These are phyloP conservation scores for Liquidambar formosana DNA, from an alignment of 164 flowering plant genomes.

Conservation along the genomic window DNA sequence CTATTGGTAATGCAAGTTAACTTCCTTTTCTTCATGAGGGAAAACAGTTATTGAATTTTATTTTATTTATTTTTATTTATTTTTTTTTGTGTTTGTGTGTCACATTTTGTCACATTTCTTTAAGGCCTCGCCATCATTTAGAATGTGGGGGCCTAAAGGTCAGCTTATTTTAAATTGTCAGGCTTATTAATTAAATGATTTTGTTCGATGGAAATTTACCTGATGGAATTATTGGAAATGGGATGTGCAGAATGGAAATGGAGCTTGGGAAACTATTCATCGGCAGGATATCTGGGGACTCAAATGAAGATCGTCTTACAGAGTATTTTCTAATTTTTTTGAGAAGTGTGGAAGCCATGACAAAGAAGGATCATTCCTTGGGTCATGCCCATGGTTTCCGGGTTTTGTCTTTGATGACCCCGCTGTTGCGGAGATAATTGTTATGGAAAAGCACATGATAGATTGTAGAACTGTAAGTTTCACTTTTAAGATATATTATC, in stretches of 20 bases:
- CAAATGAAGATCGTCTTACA: conserved; percentile 76
- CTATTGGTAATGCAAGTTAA: conserved; percentile 5
- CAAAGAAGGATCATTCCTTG: conserved; percentile 83
- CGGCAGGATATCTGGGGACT: conserved; percentile 96
- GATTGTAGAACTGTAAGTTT: conserved; percentile 81
- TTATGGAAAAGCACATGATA: conserved; percentile 66
- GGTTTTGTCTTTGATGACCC: conserved; percentile 90
- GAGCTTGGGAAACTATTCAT: conserved; percentile 81
- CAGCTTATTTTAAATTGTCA: too few species aligned
- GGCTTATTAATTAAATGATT: not conserved
- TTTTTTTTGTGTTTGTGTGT: not conserved
- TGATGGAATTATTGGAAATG: conserved; percentile 5
- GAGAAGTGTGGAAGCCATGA: conserved; percentile 84
- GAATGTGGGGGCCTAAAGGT: too few species aligned
- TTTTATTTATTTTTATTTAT: too few species aligned
- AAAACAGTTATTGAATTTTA: not conserved
- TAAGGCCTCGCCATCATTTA: too few species aligned
- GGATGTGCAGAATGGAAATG: conserved; percentile 52
- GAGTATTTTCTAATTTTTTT: conserved; percentile 70
- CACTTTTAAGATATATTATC: too few species aligned
- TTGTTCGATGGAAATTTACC: not conserved
- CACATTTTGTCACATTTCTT: too few species aligned
- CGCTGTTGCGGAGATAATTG: conserved; percentile 70
- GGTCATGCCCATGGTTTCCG: conserved; percentile 95
- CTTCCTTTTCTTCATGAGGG: not conserved